phyloP scores from a whole-genome alignment of 2,329 filamentous ascomycete species.

The Zasmidium cellare region DNA sequence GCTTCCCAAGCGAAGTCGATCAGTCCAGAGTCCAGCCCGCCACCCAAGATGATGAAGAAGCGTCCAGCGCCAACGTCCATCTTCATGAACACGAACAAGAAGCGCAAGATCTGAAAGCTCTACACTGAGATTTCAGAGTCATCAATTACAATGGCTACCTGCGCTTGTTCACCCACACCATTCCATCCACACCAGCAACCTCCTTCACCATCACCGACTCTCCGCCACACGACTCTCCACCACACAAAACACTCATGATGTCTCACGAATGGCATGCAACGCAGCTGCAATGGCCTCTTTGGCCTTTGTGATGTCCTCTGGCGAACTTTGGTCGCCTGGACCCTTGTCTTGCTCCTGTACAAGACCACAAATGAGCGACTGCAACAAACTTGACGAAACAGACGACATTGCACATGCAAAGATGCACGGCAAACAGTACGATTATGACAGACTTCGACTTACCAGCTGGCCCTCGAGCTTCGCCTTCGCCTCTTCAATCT shows the following conservation, averaged over 20 bases:
- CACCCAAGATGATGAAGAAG: slow-evolving; percentile 20
- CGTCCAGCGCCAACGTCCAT: slow-evolving; percentile 16
- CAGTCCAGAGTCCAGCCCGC: slow-evolving; percentile 16
- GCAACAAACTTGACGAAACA: slow-evolving; percentile 2
- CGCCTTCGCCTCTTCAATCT: slow-evolving; percentile 69
- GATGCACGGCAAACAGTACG: neutral
- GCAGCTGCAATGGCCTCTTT: slow-evolving; percentile 44
- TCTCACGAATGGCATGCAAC: slow-evolving; percentile 42
- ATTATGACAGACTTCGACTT: slow-evolving; percentile 37
- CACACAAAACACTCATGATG: slow-evolving; percentile 20
- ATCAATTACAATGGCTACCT: neutral
- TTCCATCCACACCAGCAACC: no score
- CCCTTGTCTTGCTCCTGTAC: slow-evolving; percentile 44
- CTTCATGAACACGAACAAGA: slow-evolving; percentile 12
- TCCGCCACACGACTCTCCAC: neutral
- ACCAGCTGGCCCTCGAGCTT: slow-evolving; percentile 78
- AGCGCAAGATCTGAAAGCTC: slow-evolving; percentile 8
- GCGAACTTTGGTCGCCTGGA: slow-evolving; percentile 37
- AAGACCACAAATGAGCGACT: slow-evolving; percentile 5
- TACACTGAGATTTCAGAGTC: neutral
- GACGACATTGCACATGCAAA: slow-evolving; percentile 3
- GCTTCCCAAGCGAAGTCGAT: neutral
- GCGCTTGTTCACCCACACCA: neutral
- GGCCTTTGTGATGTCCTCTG: slow-evolving; percentile 48
- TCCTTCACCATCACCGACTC: neutral